phyloP scores from a whole-genome alignment of 2,329 filamentous ascomycete genomes.

The Phialocephala sp. region DNA sequence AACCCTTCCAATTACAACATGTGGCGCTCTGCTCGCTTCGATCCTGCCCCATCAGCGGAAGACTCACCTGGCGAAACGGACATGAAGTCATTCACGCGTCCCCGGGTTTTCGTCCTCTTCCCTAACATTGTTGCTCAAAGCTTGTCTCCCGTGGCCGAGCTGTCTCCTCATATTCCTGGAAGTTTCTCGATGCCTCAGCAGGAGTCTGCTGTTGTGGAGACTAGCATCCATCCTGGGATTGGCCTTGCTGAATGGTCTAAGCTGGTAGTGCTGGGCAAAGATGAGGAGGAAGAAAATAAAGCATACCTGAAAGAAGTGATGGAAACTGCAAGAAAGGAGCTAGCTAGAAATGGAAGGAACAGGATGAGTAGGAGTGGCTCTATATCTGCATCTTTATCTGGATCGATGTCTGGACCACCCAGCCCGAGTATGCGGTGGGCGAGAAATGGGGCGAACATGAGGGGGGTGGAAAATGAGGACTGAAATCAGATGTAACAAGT shows the following conservation, averaged over 20 bases:
- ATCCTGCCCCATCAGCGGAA: constrained; percentile 15
- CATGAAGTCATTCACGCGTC: constrained; percentile 22
- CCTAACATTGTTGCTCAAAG: constrained; percentile 22
- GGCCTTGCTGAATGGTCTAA: constrained; percentile 27
- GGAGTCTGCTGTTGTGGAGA: not conserved
- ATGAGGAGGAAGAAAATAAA: constrained; percentile 15
- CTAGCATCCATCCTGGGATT: constrained; percentile 21
- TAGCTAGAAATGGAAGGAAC: not conserved
- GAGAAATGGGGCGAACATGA: constrained; percentile 7
- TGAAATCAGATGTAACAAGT: not conserved
- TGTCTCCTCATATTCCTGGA: constrained; percentile 1
- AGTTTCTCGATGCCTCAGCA: constrained; percentile 2
- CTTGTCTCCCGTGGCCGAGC: constrained; percentile 12
- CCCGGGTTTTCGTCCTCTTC: constrained; percentile 28
- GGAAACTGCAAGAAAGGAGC: constrained; percentile 22
- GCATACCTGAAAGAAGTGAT: constrained; percentile 16
- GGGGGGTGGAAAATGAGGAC: constrained; percentile 6
- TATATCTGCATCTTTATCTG: constrained; percentile 15
- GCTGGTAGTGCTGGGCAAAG: constrained; percentile 26
- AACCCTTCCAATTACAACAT: constrained; percentile 21
- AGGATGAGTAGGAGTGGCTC: constrained; percentile 17
- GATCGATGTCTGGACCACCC: constrained; percentile 14
- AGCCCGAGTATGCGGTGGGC: constrained; percentile 23
- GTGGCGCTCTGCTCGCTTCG: constrained; percentile 27
- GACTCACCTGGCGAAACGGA: constrained; percentile 15